Conservation (phyloP, 1,139 yeast species). For the Taphrina pruni region DNA sequence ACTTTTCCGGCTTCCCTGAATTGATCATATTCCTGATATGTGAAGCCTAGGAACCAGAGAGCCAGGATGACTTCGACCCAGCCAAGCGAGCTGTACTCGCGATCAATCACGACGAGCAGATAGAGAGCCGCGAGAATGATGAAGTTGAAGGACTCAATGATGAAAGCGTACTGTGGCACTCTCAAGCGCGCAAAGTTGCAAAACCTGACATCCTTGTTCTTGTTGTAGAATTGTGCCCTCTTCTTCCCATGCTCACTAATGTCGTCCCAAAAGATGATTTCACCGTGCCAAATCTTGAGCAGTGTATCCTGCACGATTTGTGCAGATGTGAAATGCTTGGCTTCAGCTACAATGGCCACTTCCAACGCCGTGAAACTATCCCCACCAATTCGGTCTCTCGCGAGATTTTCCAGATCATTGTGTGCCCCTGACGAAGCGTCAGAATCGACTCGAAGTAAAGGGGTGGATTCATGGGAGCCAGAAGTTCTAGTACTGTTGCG, state of each 20-base stretch:
- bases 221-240: slow-evolving; percentile 47
- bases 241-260: slow-evolving; percentile 49
- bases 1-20: slow-evolving; percentile 50
- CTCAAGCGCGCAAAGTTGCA: slow-evolving; percentile 49
- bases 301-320: slow-evolving; percentile 49
- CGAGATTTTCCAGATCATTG: slow-evolving; percentile 6
- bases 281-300: slow-evolving; percentile 51
- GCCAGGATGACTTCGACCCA: slow-evolving; percentile 49
- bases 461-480: slow-evolving; percentile 8
- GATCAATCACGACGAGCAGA: slow-evolving; percentile 46
- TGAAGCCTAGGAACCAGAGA: slow-evolving; percentile 51
- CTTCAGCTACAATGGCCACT: slow-evolving; percentile 49
- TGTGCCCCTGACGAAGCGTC: not conserved
- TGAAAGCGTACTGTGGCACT: slow-evolving; percentile 50
- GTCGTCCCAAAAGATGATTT: slow-evolving; percentile 51
- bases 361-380: slow-evolving; percentile 49
- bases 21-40: slow-evolving; percentile 51
- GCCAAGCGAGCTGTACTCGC: slow-evolving; percentile 41
- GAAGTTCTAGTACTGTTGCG: slow-evolving; percentile 8
- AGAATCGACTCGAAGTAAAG: slow-evolving; percentile 17
- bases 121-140: slow-evolving; percentile 49
- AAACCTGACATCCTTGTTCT: slow-evolving; percentile 45
- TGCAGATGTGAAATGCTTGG: slow-evolving; percentile 49
- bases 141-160: slow-evolving; percentile 51
- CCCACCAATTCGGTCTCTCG: slow-evolving; percentile 19